A percentile compares a stretch with the other conserved stretches of the same genome.
phyloP scores from a whole-genome alignment of 2,329 filamentous ascomycete genomes.

The Stagonosporopsis chrysanthemi region DNA sequence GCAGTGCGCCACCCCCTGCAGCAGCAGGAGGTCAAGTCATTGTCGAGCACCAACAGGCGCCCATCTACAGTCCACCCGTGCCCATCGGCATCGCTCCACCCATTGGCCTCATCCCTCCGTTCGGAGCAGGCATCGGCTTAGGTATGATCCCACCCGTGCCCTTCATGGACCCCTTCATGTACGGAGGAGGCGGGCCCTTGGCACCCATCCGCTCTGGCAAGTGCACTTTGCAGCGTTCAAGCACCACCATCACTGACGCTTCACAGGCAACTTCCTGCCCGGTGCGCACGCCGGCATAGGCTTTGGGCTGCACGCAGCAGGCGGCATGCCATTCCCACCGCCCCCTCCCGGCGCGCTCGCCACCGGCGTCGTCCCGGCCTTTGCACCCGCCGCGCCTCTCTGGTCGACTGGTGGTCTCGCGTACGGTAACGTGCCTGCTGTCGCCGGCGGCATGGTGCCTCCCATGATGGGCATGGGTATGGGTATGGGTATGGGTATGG shows the following conservation, averaged over 20 bases:
- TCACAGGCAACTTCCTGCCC: constrained; percentile 31
- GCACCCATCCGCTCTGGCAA: constrained; percentile 33
- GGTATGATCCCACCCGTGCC: constrained; percentile 36
- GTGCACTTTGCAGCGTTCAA: not conserved
- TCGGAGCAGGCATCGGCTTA: constrained; percentile 32
- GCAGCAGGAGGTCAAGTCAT: constrained; percentile 22
- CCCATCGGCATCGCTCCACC: constrained; percentile 32
- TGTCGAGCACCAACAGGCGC: constrained; percentile 34
- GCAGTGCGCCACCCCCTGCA: constrained; percentile 7
- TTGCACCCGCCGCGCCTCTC: constrained; percentile 34
- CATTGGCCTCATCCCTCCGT: constrained; percentile 23
- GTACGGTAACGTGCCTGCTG: constrained; percentile 33
- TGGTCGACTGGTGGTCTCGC: constrained; percentile 32
- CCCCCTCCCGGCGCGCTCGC: constrained; percentile 34
- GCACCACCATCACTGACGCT: constrained; percentile 27
- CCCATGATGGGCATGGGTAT: constrained; percentile 16
- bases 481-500: constrained; percentile 13
- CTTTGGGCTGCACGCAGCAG: constrained; percentile 32
- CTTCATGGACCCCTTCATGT: constrained; percentile 34
- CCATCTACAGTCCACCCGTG: constrained; percentile 32
- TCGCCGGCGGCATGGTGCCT: constrained; percentile 10
- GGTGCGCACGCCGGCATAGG: constrained; percentile 38
- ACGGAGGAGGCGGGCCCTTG: constrained; percentile 34
- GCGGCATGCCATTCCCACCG: constrained; percentile 35
- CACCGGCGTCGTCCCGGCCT: constrained; percentile 30